Base-by-base conservation (phyloP, 83 land plant species). In the Picea mariana region DNA sequence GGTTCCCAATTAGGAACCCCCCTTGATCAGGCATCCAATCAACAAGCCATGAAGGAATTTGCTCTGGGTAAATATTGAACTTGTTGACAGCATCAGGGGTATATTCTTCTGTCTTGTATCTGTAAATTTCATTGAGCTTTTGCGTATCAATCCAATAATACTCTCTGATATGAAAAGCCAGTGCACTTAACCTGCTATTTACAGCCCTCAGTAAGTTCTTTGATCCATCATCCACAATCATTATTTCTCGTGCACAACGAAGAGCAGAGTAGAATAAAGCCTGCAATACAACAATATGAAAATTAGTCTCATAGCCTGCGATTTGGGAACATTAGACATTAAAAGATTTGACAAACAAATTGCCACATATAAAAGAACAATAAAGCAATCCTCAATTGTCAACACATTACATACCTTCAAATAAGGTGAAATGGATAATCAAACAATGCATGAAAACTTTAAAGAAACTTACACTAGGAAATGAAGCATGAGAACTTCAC, bases 251-350 rank as follows among this genome's bases (percentile, higher is more conserved):
- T 21, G 93, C 85, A 79, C 93, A 83, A 3, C 87, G 71, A 5
- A 91, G 83, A 79, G 93, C 90, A 12, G 93, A 86, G 78, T 91
- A 91, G 76, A 86, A 91, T 44, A 91, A 87, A 47, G 93, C 88
- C 93, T 91, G 89, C 77, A 73, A 73, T 73, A 20, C 47, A 73
- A 47, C 58, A 44, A 52, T 40, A 44, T 23, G 21, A 42, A 42
- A 7, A 44, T n/a, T 6, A 8, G 21, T 20, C 47, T 8, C 8
- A 38, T 73, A 73, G 31, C 5, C 44, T n/a, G 77, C 12, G 9
- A 15, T 73, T 73, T 44, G n/a, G 55, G 18, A 73, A 73, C 11
- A 7, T n/a, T 8, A 9, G 77, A n/a, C 49, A 42, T 23, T n/a
- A 1, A 0, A 8, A 73, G 26, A 8, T 20, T 73, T n/a, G 24